These are phyloP conservation scores for Malassezia dermatis DNA, from an alignment of 1,284 basidiomycete genomes.

Conservation along the genomic window DNA sequence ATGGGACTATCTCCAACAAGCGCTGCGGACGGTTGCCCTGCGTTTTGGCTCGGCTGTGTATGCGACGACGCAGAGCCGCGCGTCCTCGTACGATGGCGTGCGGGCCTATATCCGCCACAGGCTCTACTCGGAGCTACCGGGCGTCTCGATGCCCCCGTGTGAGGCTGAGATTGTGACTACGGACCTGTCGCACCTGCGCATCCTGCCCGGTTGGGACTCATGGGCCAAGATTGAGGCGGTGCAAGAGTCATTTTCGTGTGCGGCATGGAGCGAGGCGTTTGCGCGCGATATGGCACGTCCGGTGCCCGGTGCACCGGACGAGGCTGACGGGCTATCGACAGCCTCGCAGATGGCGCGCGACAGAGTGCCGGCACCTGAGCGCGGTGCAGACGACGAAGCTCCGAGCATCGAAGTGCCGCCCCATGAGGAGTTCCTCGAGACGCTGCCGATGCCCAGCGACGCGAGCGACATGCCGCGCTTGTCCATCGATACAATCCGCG, in stretches of 20 bases:
- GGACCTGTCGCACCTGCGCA: slow-evolving; percentile 79
- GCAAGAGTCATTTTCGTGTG: slow-evolving; percentile 77
- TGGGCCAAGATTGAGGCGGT: slow-evolving; percentile 91
- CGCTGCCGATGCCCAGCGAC: slow-evolving; percentile 18
- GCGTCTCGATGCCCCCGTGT: slow-evolving; percentile 52
- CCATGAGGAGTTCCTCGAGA: slow-evolving; percentile 24
- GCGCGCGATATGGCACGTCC: not conserved
- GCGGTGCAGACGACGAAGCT: not conserved
- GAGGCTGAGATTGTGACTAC: slow-evolving; percentile 70
- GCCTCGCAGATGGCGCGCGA: not conserved
- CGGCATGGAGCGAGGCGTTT: not conserved
- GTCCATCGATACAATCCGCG: not conserved
- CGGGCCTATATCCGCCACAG: slow-evolving; percentile 79
- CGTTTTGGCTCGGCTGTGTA: slow-evolving; percentile 87
- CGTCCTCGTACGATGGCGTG: slow-evolving; percentile 66
- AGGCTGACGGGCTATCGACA: not conserved
- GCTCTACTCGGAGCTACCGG: slow-evolving; percentile 57
- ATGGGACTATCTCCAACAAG: slow-evolving; percentile 89
- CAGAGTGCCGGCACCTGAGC: not conserved
- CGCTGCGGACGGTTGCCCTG: slow-evolving; percentile 77
- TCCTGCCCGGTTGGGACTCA: slow-evolving; percentile 92
- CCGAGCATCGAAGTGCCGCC: slow-evolving; percentile 19
- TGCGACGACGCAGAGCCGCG: slow-evolving; percentile 69
- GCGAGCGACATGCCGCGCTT: slow-evolving; percentile 20
- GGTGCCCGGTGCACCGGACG: not conserved